Conservation (phyloP, 108 stramenopile species). For the Skeletonema costatum region DNA sequence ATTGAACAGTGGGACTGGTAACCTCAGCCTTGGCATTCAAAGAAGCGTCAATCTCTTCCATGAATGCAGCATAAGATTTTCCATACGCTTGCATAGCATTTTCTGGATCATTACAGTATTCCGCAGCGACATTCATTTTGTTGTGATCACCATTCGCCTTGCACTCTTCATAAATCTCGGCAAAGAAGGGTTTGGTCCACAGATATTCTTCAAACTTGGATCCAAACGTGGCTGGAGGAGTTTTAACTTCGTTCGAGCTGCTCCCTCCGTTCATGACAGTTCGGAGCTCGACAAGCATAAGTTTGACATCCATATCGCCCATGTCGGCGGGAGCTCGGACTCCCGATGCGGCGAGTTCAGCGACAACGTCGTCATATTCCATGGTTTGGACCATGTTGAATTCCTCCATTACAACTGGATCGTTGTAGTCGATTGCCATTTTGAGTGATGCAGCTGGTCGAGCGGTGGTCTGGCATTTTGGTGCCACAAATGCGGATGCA, state of each 20-base stretch:
- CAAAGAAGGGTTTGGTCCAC: constrained; percentile 83
- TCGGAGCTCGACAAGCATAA: constrained; percentile 85
- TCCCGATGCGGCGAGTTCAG: constrained; percentile 68
- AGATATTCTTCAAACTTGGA: constrained; percentile 85
- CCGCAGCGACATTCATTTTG: constrained; percentile 76
- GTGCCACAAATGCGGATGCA: constrained; percentile 26
- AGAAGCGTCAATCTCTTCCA: constrained; percentile 62
- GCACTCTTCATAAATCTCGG: constrained; percentile 63
- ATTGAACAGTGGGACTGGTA: constrained; percentile 64
- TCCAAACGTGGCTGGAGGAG: constrained; percentile 58
- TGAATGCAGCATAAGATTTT: constrained; percentile 53
- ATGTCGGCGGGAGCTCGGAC: constrained; percentile 72
- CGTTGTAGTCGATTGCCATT: constrained; percentile 90
- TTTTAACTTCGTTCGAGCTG: constrained; percentile 5
- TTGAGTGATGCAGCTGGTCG: constrained; percentile 18
- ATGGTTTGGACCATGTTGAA: constrained; percentile 72
- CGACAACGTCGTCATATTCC: constrained; percentile 81
- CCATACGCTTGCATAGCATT: constrained; percentile 63
- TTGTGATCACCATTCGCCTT: constrained; percentile 78
- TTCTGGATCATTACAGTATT: constrained; percentile 74
- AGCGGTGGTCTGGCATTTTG: not conserved
- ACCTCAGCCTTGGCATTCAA: constrained; percentile 75
- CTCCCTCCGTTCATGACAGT: constrained; percentile 53
- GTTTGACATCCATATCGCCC: constrained; percentile 84
- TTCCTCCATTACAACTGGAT: constrained; percentile 85